Conservation (phyloP, 768 basidiomycete species). For the Royoungia palumana region DNA sequence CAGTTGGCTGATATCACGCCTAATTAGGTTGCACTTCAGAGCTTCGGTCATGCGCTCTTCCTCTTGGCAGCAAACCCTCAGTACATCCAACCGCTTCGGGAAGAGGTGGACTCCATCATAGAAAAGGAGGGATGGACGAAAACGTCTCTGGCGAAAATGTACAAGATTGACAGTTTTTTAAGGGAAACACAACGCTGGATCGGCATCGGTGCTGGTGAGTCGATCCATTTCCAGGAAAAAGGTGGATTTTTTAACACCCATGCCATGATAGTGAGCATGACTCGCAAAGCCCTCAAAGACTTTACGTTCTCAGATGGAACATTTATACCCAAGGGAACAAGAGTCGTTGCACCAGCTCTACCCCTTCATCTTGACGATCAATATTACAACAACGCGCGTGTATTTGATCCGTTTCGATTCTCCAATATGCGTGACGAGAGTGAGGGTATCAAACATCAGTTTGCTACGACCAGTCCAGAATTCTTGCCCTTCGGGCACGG, state of each 20-base stretch:
- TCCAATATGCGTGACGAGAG: conserved; percentile 33
- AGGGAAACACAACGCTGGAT: conserved; percentile 32
- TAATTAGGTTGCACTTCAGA: conserved; percentile 10
- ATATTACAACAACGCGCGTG: conserved; percentile 28
- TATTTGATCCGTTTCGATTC: conserved; percentile 35
- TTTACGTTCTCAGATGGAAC: conserved; percentile 37
- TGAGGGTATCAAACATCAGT: conserved; percentile 34
- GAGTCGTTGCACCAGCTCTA: conserved; percentile 21
- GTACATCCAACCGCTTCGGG: too few relatives aligned
- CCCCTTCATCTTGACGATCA: conserved; percentile 18
- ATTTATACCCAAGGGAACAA: conserved; percentile 30
- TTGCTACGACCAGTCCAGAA: conserved; percentile 31
- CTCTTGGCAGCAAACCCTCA: conserved; percentile 27
- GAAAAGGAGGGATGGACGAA: conserved; percentile 7
- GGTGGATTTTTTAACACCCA: not conserved
- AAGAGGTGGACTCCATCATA: too few relatives aligned
- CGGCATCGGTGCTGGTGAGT: conserved; percentile 24
- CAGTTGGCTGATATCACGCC: not conserved
- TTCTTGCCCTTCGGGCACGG: conserved; percentile 21
- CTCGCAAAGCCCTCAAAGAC: conserved; percentile 11
- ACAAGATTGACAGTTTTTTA: conserved; percentile 39
- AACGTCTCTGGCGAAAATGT: conserved; percentile 24
- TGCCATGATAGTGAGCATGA: conserved; percentile 22
- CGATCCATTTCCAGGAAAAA: not conserved
- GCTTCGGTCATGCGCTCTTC: conserved; percentile 32